These are phyloP conservation scores for Lentinus tigrinus DNA, from an alignment of 768 basidiomycete species.

Conservation along the genomic window DNA sequence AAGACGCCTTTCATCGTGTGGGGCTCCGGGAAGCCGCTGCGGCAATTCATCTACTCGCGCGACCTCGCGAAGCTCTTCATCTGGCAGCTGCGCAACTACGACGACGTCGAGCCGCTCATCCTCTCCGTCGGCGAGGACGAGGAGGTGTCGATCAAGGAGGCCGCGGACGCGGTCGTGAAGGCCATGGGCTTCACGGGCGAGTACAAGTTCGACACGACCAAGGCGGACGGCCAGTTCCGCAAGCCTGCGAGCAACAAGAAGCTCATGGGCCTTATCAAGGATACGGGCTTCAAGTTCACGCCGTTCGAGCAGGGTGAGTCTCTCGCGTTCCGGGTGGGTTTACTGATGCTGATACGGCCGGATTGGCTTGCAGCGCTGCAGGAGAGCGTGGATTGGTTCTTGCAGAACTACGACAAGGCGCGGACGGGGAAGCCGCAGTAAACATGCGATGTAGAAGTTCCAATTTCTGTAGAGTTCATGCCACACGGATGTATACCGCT, in stretches of 20 bases:
- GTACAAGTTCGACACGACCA: conserved; percentile 77
- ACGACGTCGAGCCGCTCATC: conserved; percentile 91
- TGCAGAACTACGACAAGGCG: conserved; percentile 74
- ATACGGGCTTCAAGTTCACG: conserved; percentile 73
- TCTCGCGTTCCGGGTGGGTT: not conserved
- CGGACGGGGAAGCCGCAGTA: conserved; percentile 47
- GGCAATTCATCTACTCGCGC: conserved; percentile 98
- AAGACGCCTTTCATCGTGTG: conserved; percentile 82
- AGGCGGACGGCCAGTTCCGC: conserved; percentile 92
- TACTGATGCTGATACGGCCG: not conserved
- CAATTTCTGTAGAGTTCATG: not conserved
- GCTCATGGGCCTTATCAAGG: conserved; percentile 70
- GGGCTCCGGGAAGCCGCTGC: conserved; percentile 87
- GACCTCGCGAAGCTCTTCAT: conserved; percentile 96
- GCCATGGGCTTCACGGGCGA: conserved; percentile 77
- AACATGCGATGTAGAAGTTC: not conserved
- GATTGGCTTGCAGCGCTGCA: conserved; percentile 56
- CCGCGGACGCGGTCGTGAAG: conserved; percentile 88
- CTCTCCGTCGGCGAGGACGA: conserved; percentile 92
- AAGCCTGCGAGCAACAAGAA: conserved; percentile 96
- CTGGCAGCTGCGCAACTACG: conserved; percentile 88
- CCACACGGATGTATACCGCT: not conserved
- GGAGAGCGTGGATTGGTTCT: conserved; percentile 83
- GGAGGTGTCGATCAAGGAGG: conserved; percentile 89
- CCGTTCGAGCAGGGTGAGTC: conserved; percentile 78